A percentile compares a stretch with the other conserved stretches of the same genome.
These are phyloP conservation scores for Curvularia eragrostidis DNA, from an alignment of 2,329 filamentous ascomycete genomes.

Conservation along the genomic window DNA sequence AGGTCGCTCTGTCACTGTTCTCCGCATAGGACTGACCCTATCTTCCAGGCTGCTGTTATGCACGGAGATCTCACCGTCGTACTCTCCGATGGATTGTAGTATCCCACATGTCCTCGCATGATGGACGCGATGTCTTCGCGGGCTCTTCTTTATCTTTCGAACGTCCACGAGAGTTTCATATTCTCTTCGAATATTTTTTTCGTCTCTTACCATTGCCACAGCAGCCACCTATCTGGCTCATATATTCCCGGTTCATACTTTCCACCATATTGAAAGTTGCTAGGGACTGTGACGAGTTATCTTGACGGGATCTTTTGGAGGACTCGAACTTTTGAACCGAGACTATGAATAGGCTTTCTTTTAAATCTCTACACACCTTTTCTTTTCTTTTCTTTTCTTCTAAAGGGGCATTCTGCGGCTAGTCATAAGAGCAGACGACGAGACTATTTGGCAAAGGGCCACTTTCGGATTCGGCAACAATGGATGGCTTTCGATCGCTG, in stretches of 20 bases:
- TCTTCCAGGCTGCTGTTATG: conserved; percentile 30
- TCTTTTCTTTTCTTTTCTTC: conserved; percentile 15
- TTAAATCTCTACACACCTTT: conserved; percentile 19
- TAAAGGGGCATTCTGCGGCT: background rate
- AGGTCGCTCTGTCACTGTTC: conserved; percentile 50
- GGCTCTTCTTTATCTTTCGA: background rate
- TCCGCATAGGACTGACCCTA: background rate
- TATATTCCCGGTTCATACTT: conserved; percentile 32
- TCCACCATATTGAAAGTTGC: conserved; percentile 20
- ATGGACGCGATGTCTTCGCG: background rate
- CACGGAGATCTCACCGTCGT: conserved; percentile 36
- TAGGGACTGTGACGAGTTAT: conserved; percentile 17
- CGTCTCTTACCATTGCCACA: conserved; percentile 2
- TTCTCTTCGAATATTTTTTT: conserved; percentile 9
- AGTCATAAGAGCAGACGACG: background rate
- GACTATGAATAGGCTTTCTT: background rate
- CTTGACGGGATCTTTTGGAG: conserved; percentile 31
- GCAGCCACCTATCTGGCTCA: conserved; percentile 5
- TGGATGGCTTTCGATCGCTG: background rate
- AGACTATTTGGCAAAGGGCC: background rate
- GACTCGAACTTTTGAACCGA: conserved; percentile 21
- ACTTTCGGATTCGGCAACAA: conserved; percentile 2
- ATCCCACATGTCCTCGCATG: background rate
- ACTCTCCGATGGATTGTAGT: conserved; percentile 34
- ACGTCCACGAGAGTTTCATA: conserved; percentile 8